Base-by-base conservation (phyloP, 768 basidiomycete species). In the Boletus sensibilis region DNA sequence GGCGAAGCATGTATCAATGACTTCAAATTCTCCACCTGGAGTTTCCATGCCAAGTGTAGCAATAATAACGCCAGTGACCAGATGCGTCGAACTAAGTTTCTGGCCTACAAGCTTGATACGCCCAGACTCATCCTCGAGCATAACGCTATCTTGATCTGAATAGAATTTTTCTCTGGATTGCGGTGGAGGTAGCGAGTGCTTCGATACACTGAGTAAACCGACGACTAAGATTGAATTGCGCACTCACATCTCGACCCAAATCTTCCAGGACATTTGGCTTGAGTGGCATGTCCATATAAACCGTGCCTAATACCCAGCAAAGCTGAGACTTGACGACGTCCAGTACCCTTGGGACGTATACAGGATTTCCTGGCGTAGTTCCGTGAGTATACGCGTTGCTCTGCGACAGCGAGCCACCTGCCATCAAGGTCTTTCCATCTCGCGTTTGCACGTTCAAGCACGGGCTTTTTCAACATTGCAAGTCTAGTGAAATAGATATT, bases 261-360 rank as follows among this genome's bases (percentile, higher is more conserved):
- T 99, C 97, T 64, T 94, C 90, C 59, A 99, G 80, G n/a, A 99
- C 91, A 66, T 98, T 98, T 0, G 96, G 96, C 68, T 99, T 99
- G 50, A 98, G 78, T 10, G 94, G 92, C 97, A 99, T 99, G 57
- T 99, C 94, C 86, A 98, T 88, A 71, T 98, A 99, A 7, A 98
- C 87, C 0, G 97, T 99, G 4, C 97, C 97, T 52, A 97, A 77
- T 58, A 98, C 82, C 71, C 88, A 98, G 72, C 94, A 97, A 52
- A 96, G 76, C 64, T 88, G 78, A 1, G 88, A 88, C 63, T 92
- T 90, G 44, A 85, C 76, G 9, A 98, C 87, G 55, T 98, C 96
- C 5, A 97, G 83, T 3, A 96, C 90, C 31, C 92, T 81, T 7
- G 85, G 79, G n/a, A 95, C 82, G 31, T 86, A 79, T 12, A 79